Base-by-base conservation (phyloP, 768 basidiomycete species). In the Boletus vinaceobasis region DNA sequence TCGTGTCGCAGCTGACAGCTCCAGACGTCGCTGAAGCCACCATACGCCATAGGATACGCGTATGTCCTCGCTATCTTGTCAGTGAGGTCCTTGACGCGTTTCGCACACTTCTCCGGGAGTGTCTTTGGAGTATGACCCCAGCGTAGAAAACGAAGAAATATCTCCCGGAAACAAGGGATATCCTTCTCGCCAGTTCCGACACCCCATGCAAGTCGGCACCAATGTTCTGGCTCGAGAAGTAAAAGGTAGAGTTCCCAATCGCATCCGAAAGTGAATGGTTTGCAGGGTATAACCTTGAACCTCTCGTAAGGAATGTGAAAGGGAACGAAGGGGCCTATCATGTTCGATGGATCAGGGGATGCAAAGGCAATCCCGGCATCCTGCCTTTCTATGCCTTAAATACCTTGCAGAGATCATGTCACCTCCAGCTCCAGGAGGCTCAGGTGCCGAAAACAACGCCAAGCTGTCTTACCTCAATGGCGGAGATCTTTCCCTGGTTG, bases 21-120 rank as follows among this genome's bases (percentile, higher is more conserved):
- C 68, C 70, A 69, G 49, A 69, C 42, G 3, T 69, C 68, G 17
- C 67, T 71, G 55, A 71, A 69, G 23, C 68, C 70, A 1, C 68
- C 68, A 37, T 61, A 55, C 0, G 68, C 70, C 0, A 31, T 54
- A 31, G 70, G 70, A 52, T 69, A 63, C 9, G 44, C 36, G 19
- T 58, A 9, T 7, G 26, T 53, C 43, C 13, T 67, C 48, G 19
- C 31, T 45, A 69, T 43, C 27, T 29, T 44, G 1, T 53, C 9
- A 3, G 70, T 69, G 55, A 69, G 63, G 48, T 37, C 9, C 31
- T 4, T 23, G 55, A 50, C 38, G 29, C 42, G 40, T 32, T 48
- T 53, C 14, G 19, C n/a, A 14, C 49, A 43, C 35, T 4, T 43
- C 29, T 53, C 43, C 7, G 55, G 52, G 31, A 50, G 5, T 7